A percentile compares a stretch with the other conserved stretches of the same genome.
Evolutionary conservation across 371 early-diverging fungal species (phyloP).

Genomic region (Rhizopus delemar): DNA sequence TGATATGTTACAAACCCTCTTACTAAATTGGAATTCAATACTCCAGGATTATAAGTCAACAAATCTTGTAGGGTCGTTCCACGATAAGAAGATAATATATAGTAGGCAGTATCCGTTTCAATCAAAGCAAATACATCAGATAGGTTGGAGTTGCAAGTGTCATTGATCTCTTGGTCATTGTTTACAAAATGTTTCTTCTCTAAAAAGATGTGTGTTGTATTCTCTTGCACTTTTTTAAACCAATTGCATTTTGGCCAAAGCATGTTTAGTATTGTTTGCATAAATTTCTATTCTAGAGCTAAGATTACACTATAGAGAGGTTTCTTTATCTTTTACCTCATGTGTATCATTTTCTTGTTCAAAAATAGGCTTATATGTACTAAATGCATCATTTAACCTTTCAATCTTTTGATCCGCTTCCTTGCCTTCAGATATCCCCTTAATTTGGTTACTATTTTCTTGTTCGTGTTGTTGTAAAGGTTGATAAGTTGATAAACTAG

Average conservation of each 20-base stretch:
- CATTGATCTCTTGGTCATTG: not conserved
- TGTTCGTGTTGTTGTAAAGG: not conserved
- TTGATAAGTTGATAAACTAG: conserved; percentile 10
- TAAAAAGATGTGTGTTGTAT: conserved; percentile 21
- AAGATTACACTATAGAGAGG: too few species aligned
- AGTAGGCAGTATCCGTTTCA: conserved; percentile 58
- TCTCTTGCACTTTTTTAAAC: conserved; percentile 23
- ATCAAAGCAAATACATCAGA: conserved; percentile 61
- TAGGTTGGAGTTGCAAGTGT: conserved; percentile 51
- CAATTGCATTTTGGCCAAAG: conserved; percentile 49
- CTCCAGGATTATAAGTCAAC: conserved; percentile 64
- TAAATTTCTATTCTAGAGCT: conserved; percentile 22
- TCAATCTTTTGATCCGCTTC: conserved; percentile 32
- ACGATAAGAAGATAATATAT: conserved; percentile 60
- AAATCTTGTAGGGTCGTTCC: conserved; percentile 64
- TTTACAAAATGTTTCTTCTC: conserved; percentile 9
- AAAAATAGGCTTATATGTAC: conserved; percentile 13
- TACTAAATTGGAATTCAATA: conserved; percentile 60
- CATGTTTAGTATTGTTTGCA: conserved; percentile 34
- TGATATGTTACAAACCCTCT: conserved; percentile 66
- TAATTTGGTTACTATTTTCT: conserved; percentile 7
- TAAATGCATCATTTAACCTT: conserved; percentile 23
- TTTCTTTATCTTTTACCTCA: conserved; percentile 16
- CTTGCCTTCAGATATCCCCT: conserved; percentile 29
- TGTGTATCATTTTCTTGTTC: conserved; percentile 7